A percentile compares a stretch with the other conserved stretches of the same genome.
Evolutionary conservation across 2,329 filamentous ascomycete species (phyloP).

Genomic region (Diaporthe sp.): DNA sequence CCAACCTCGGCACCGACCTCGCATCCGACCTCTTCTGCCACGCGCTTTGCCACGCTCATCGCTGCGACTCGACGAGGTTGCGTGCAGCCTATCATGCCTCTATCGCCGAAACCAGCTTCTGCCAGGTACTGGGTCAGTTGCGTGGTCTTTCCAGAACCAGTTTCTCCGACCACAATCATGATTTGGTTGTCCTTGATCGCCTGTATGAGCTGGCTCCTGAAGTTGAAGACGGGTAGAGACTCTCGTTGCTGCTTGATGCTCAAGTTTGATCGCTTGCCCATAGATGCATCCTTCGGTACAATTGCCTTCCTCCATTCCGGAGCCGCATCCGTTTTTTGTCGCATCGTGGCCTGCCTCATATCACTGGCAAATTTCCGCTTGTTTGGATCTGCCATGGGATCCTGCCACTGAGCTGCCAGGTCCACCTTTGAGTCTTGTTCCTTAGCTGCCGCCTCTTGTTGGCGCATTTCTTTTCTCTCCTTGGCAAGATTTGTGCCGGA

Average conservation of each 20-base stretch:
- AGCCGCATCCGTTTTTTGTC: conserved; percentile 72
- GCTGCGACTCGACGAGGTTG: conserved; percentile 97
- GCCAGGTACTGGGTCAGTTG: conserved; percentile 96
- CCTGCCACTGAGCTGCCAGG: conserved; percentile 91
- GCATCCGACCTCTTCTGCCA: conserved; percentile 94
- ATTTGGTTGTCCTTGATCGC: conserved; percentile 90
- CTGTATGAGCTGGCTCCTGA: conserved; percentile 87
- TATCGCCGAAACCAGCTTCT: conserved; percentile 88
- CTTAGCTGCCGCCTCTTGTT: conserved; percentile 85
- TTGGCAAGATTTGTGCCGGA: conserved; percentile 88
- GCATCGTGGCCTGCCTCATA: conserved; percentile 73
- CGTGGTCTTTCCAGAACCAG: conserved; percentile 96
- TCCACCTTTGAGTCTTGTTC: conserved; percentile 85
- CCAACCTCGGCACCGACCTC: conserved; percentile 91
- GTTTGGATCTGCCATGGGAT: conserved; percentile 91
- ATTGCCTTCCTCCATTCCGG: conserved; percentile 94
- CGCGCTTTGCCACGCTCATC: conserved; percentile 97
- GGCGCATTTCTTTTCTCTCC: conserved; percentile 87
- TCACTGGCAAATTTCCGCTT: conserved; percentile 91
- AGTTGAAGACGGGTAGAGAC: conserved; percentile 87
- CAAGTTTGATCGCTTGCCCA: conserved; percentile 89
- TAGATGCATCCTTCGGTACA: conserved; percentile 80
- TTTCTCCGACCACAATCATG: conserved; percentile 96
- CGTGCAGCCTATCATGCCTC: conserved; percentile 93
- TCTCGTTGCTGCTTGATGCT: conserved; percentile 96